Evolutionary conservation across 495 filamentous ascomycete species (phyloP).

Genomic region (Xylaria acuta): DNA sequence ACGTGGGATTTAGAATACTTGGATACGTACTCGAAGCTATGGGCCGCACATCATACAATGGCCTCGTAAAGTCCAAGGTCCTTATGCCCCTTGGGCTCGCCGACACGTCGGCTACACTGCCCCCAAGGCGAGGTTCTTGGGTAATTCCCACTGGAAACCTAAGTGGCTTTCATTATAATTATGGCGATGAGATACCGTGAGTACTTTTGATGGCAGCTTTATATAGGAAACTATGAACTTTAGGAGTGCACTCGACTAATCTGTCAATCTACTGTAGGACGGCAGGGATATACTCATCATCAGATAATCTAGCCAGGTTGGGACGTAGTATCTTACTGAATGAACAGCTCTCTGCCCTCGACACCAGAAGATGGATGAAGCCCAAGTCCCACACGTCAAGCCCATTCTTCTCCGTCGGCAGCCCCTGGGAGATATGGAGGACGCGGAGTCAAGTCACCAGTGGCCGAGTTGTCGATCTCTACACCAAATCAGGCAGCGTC

Average conservation of each 20-base stretch:
- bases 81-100: background rate
- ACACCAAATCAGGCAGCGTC: conserved; percentile 51
- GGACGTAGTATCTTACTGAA: conserved; percentile 54
- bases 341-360: conserved; percentile 40
- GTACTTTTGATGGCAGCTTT: background rate
- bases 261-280: background rate
- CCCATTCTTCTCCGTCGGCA: conserved; percentile 44
- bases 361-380: conserved; percentile 57
- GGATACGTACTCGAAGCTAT: conserved; percentile 8
- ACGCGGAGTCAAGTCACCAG: conserved; percentile 19
- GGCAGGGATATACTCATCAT: conserved; percentile 45
- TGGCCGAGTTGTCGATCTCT: conserved; percentile 43
- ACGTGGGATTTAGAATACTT: conserved; percentile 28
- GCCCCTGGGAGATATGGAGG: conserved; percentile 56
- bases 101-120: background rate
- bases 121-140: background rate
- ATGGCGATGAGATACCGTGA: conserved; percentile 9
- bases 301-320: conserved; percentile 47
- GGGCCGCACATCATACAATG: background rate
- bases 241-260: background rate
- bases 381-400: conserved; percentile 46
- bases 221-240: background rate
- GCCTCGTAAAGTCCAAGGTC: background rate
- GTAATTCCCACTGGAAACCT: background rate
- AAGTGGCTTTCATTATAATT: background rate